A percentile compares a stretch with the other conserved stretches of the same genome.
Evolutionary conservation across 805 yeast species (phyloP).

Genomic region (Ogataea sp.): DNA sequence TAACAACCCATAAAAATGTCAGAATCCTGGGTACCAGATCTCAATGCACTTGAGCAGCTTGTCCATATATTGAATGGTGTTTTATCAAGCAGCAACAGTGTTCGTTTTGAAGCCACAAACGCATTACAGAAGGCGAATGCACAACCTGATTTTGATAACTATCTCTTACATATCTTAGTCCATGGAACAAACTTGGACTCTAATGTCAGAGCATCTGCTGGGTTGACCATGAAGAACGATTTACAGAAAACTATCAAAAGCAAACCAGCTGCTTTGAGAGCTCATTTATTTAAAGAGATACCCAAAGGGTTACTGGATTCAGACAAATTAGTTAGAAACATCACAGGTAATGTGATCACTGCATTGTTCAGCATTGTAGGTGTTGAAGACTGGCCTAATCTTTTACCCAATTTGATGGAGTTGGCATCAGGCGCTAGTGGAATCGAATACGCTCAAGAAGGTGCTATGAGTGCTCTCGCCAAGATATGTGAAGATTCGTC

Average conservation of each 20-base stretch:
- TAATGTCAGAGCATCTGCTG: constrained; percentile 79
- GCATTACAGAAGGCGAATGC: constrained; percentile 61
- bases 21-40: constrained; percentile 78
- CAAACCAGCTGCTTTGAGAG: constrained; percentile 21
- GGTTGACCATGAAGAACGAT: constrained; percentile 73
- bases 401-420: constrained; percentile 60
- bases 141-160: constrained; percentile 76
- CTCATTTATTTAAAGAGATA: constrained; percentile 27
- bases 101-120: constrained; percentile 60
- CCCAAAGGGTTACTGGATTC: constrained; percentile 43
- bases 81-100: constrained; percentile 46
- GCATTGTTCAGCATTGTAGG: constrained; percentile 66
- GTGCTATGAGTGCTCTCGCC: constrained; percentile 72
- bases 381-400: constrained; percentile 62
- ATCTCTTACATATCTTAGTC: constrained; percentile 63
- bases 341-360: constrained; percentile 87
- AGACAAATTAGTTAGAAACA: constrained; percentile 64
- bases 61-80: constrained; percentile 63
- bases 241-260: constrained; percentile 34
- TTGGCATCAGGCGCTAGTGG: constrained; percentile 44
- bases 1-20: background rate
- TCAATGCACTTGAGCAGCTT: constrained; percentile 53
- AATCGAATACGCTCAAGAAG: constrained; percentile 44
- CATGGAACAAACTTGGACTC: constrained; percentile 39
- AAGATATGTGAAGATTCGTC: constrained; percentile 90